phyloP scores from a whole-genome alignment of 345 rosid species.

The Eucalyptus globulus region DNA sequence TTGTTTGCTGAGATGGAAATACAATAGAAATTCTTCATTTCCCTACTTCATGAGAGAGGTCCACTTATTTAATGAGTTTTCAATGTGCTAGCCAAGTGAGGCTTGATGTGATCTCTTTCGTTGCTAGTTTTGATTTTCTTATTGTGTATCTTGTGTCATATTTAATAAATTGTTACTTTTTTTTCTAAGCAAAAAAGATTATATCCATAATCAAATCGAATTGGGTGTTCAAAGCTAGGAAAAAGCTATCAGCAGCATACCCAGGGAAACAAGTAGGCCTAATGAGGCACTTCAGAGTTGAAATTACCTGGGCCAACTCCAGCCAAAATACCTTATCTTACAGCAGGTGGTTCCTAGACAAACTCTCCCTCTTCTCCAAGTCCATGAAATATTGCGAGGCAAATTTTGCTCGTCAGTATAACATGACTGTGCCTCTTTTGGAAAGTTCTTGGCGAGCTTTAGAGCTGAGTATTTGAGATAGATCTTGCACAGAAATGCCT shows the following conservation, averaged over 20 bases:
- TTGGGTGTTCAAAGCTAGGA: too few species aligned
- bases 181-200: neutral
- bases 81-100: neutral
- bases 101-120: neutral
- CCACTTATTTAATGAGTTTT: neutral
- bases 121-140: neutral
- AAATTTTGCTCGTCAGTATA: conserved; percentile 60
- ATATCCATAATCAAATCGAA: too few species aligned
- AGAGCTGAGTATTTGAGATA: conserved; percentile 82
- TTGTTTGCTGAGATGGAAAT: neutral
- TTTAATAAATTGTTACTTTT: neutral
- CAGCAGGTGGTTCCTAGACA: conserved; percentile 23
- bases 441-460: conserved; percentile 97
- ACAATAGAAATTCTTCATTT: neutral
- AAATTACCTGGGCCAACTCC: conserved; percentile 22
- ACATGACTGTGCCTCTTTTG: conserved; percentile 65
- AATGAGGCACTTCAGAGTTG: too few species aligned
- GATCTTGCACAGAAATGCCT: conserved; percentile 89
- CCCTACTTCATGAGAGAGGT: neutral
- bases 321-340: conserved; percentile 59
- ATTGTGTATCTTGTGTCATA: neutral
- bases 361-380: conserved; percentile 30
- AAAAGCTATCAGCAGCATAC: too few species aligned
- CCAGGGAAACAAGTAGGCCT: too few species aligned
- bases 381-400: conserved; percentile 43